Conservation (phyloP, 2,329 filamentous ascomycete genomes). For the Parascedosporium putredinis region DNA sequence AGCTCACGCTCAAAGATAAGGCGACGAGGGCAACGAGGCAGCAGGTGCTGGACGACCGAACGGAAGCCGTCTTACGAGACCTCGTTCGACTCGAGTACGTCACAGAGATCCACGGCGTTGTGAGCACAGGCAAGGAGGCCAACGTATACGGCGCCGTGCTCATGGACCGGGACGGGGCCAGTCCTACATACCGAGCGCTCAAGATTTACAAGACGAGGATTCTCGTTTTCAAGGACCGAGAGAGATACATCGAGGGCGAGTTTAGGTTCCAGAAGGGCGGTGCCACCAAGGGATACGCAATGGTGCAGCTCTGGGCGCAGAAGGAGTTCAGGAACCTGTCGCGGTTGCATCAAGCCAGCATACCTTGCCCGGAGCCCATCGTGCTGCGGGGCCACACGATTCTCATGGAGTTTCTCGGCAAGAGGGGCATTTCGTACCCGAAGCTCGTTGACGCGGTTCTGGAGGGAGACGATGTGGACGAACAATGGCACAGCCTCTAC, state of each 20-base stretch:
- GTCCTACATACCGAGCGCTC: conserved; percentile 61
- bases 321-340: conserved; percentile 95
- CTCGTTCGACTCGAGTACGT: conserved; percentile 90
- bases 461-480: conserved; percentile 53
- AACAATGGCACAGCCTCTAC: conserved; percentile 71
- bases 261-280: conserved; percentile 74
- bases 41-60: conserved; percentile 87
- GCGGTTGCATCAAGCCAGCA: conserved; percentile 71
- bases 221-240: conserved; percentile 92
- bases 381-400: conserved; percentile 88
- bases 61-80: conserved; percentile 88
- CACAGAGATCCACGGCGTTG: conserved; percentile 84
- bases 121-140: conserved; percentile 95
- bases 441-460: conserved; percentile 80
- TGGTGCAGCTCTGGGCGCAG: conserved; percentile 98
- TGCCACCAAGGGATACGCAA: conserved; percentile 92
- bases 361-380: conserved; percentile 83
- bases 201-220: conserved; percentile 99
- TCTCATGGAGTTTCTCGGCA: conserved; percentile 86
- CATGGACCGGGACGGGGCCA: conserved; percentile 41
- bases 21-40: conserved; percentile 88
- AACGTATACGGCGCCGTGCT: conserved; percentile 91
- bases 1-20: conserved; percentile 65
- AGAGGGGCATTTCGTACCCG: conserved; percentile 78
- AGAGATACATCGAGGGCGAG: conserved; percentile 91